Percentiles rank a stretch among this genome's conserved stretches.
Evolutionary conservation across 257 asterid species (phyloP).

Genomic region (Solanum virginianum): DNA sequence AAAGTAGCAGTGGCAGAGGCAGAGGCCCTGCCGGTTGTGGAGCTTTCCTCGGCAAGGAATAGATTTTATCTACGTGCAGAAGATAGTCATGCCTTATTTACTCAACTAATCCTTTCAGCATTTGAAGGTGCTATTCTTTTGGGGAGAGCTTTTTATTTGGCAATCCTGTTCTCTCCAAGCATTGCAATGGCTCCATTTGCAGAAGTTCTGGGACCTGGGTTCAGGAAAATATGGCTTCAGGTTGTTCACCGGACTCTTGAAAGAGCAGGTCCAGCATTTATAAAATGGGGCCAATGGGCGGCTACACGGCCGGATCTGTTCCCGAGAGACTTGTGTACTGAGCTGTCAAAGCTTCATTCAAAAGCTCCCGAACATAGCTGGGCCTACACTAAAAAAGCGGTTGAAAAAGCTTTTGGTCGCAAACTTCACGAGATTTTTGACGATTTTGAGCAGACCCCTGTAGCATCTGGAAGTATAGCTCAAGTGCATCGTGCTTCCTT

Average conservation of each 20-base stretch:
- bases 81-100: conserved; percentile 42
- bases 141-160: conserved; percentile 53
- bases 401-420: conserved; percentile 74
- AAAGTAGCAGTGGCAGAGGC: conserved; percentile 48
- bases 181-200: conserved; percentile 90
- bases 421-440: conserved; percentile 58
- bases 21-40: conserved; percentile 23
- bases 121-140: conserved; percentile 48
- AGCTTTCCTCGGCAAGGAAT: conserved; percentile 29
- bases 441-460: conserved; percentile 72
- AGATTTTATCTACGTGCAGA: conserved; percentile 46
- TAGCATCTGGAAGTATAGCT: conserved; percentile 89
- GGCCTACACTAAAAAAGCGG: conserved; percentile 53
- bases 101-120: conserved; percentile 28
- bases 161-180: conserved; percentile 70
- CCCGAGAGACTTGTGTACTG: conserved; percentile 68
- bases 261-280: conserved; percentile 94
- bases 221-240: conserved; percentile 73
- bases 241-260: conserved; percentile 74
- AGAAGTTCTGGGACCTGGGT: conserved; percentile 59
- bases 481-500: conserved; percentile 79
- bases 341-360: conserved; percentile 85
- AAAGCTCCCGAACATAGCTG: conserved; percentile 91
- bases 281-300: conserved; percentile 99
- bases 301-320: conserved; percentile 96